Percentiles rank a stretch among this genome's conserved stretches.
These are phyloP conservation scores for Zychaea mexicana DNA, from an alignment of 371 early-diverging fungal genomes.

Conservation along the genomic window DNA sequence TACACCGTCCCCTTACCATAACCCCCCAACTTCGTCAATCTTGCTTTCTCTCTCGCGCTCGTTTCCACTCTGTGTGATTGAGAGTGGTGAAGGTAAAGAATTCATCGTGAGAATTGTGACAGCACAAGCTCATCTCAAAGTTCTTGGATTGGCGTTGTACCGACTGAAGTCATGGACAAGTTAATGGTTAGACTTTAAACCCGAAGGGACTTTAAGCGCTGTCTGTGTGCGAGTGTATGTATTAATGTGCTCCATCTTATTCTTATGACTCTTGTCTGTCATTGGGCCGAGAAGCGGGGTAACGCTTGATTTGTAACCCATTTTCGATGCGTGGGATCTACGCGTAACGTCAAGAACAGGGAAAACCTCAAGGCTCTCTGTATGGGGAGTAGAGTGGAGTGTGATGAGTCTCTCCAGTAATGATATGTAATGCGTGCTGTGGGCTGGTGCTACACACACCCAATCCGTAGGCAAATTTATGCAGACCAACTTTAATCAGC, in stretches of 20 bases:
- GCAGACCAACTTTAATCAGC: conserved; percentile 2
- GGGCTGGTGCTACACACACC: not conserved
- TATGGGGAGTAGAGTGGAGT: no score
- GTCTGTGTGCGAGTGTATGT: no score
- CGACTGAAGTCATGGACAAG: not conserved
- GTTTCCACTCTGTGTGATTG: no score
- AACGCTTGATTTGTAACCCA: not conserved
- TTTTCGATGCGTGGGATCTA: not conserved
- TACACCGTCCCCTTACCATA: no score
- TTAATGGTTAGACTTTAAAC: not conserved
- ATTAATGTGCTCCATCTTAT: no score
- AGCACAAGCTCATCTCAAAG: not conserved
- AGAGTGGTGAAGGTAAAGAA: not conserved
- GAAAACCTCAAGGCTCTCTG: no score
- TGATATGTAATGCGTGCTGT: no score
- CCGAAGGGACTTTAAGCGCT: no score
- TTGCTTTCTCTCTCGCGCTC: not conserved
- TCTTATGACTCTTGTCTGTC: no score
- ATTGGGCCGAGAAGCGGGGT: no score
- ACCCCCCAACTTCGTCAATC: no score
- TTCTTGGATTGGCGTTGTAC: conserved; percentile 5
- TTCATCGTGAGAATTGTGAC: not conserved
- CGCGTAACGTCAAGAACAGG: not conserved
- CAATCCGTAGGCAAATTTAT: not conserved
- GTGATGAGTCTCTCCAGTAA: no score